Evolutionary conservation across 1,284 basidiomycete species (phyloP).

Genomic region (Wolfiporia cocos): DNA sequence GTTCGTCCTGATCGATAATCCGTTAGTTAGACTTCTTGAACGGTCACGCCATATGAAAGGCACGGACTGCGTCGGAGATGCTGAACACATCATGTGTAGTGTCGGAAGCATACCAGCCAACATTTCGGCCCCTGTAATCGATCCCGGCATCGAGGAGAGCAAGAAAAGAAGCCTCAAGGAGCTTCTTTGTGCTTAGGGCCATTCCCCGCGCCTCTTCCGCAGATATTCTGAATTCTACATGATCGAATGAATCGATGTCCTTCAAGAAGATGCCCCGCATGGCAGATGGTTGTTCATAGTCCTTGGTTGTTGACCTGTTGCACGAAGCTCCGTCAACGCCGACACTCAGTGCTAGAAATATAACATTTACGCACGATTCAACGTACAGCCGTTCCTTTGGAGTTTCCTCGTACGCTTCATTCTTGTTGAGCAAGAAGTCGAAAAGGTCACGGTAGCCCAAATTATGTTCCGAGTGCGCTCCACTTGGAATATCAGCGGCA

Average conservation of each 20-base stretch:
- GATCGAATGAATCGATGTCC: slow-evolving; percentile 31
- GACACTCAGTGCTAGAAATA: no score
- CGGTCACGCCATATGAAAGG: no score
- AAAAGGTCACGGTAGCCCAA: slow-evolving; percentile 30
- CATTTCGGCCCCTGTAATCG: slow-evolving; percentile 29
- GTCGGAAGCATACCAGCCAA: slow-evolving; percentile 34
- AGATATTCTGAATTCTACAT: slow-evolving; percentile 34
- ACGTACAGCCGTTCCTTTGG: slow-evolving; percentile 28
- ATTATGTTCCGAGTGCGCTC: slow-evolving; percentile 19
- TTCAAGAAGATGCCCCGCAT: slow-evolving; percentile 34
- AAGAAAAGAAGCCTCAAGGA: slow-evolving; percentile 33
- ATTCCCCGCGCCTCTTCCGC: slow-evolving; percentile 32
- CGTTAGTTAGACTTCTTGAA: no score
- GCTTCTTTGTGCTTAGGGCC: slow-evolving; percentile 30
- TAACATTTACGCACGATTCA: no score
- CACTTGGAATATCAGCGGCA: slow-evolving; percentile 30
- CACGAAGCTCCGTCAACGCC: no score
- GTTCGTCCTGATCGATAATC: slow-evolving; percentile 35
- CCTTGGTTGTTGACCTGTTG: no score
- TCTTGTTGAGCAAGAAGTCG: slow-evolving; percentile 27
- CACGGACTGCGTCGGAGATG: slow-evolving; percentile 10
- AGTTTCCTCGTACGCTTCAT: slow-evolving; percentile 29
- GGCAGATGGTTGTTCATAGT: no score
- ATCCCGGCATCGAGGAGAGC: slow-evolving; percentile 36
- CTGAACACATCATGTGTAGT: slow-evolving; percentile 17